Evolutionary conservation across 2,329 filamentous ascomycete genomes (phyloP).

Genomic region (Venturia pyrina): DNA sequence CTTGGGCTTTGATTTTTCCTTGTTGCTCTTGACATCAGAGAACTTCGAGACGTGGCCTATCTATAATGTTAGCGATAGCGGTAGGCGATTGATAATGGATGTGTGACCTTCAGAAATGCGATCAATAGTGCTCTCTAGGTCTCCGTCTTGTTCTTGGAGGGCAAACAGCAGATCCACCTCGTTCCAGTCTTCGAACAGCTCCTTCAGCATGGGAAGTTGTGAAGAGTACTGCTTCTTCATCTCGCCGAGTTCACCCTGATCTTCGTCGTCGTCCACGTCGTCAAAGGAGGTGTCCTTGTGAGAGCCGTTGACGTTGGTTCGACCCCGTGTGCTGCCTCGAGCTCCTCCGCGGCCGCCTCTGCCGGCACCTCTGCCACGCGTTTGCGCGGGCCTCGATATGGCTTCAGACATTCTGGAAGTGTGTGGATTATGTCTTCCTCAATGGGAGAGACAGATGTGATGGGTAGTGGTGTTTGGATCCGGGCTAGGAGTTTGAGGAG

Average conservation of each 20-base stretch:
- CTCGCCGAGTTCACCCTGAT: slow-evolving; percentile 76
- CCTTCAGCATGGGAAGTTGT: slow-evolving; percentile 73
- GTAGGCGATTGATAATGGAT: slow-evolving; percentile 16
- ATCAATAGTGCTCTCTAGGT: slow-evolving; percentile 61
- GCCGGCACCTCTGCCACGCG: slow-evolving; percentile 79
- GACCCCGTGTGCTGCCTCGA: slow-evolving; percentile 37
- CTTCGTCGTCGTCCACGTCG: slow-evolving; percentile 49
- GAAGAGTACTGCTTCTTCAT: slow-evolving; percentile 81
- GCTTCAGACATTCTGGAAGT: slow-evolving; percentile 65
- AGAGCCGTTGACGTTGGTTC: slow-evolving; percentile 57
- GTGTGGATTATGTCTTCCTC: slow-evolving; percentile 4
- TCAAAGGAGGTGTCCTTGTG: slow-evolving; percentile 31
- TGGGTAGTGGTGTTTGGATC: slow-evolving; percentile 3
- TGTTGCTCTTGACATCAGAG: slow-evolving; percentile 71
- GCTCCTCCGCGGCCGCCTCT: slow-evolving; percentile 71
- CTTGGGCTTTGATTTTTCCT: slow-evolving; percentile 75
- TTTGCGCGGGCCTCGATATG: slow-evolving; percentile 66
- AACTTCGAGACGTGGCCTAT: slow-evolving; percentile 72
- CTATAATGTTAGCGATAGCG: slow-evolving; percentile 14
- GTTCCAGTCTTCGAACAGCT: slow-evolving; percentile 92
- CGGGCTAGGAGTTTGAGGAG: background rate
- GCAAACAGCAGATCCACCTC: slow-evolving; percentile 91
- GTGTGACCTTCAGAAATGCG: slow-evolving; percentile 66
- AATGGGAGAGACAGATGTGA: slow-evolving; percentile 1
- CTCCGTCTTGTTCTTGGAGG: slow-evolving; percentile 76